Percentiles rank a stretch among this genome's conserved stretches.
Conservation (phyloP, 2,329 filamentous ascomycete species). For the Colletotrichum camelliae region DNA sequence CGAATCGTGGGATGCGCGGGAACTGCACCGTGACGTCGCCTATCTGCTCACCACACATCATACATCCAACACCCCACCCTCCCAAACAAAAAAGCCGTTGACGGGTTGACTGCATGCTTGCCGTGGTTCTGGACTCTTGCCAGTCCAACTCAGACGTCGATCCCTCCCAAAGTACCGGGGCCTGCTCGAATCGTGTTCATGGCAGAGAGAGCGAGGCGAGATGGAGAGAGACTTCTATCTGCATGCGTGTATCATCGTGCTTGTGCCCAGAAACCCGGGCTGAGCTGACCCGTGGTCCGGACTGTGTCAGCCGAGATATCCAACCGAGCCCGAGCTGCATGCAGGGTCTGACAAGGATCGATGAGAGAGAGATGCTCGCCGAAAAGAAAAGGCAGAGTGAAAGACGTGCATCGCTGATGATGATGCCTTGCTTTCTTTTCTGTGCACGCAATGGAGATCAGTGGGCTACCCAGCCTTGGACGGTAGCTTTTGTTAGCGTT, state of each 20-base stretch:
- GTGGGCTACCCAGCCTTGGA: neutral
- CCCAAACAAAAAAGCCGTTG: neutral
- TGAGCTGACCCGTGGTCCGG: neutral
- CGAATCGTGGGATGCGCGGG: neutral
- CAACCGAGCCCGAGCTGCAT: conserved; percentile 6
- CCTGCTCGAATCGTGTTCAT: neutral
- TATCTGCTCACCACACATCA: neutral
- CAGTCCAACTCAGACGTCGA: neutral
- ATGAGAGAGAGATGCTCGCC: neutral
- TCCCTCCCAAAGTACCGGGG: neutral
- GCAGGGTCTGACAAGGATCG: conserved; percentile 14
- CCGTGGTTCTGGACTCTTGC: neutral
- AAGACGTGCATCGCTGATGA: neutral
- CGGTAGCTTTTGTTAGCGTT: neutral
- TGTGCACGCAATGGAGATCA: neutral
- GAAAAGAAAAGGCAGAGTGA: neutral
- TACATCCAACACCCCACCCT: neutral
- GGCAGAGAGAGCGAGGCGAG: neutral
- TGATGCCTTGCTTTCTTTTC: neutral
- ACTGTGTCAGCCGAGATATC: neutral
- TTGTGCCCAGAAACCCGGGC: neutral
- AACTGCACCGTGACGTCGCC: conserved; percentile 21
- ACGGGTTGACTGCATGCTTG: neutral
- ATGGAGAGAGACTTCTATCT: neutral
- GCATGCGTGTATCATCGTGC: neutral